A percentile compares a stretch with the other conserved stretches of the same genome.
phyloP scores from a whole-genome alignment of 306 rosid species.

The Prunus padus region DNA sequence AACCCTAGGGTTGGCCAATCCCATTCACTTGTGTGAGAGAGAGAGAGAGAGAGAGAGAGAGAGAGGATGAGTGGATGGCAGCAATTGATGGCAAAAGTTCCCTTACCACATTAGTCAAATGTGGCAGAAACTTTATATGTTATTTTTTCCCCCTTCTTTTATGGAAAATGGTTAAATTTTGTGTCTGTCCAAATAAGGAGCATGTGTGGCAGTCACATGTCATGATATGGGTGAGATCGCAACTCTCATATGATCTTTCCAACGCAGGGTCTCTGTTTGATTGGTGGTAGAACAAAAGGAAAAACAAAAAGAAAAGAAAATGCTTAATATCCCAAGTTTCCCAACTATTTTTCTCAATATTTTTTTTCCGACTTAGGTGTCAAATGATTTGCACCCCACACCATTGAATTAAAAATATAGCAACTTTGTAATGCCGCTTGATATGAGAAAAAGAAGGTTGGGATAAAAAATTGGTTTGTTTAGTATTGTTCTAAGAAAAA shows the following conservation, averaged over 20 bases:
- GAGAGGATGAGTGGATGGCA: constrained; percentile 5
- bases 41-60: too few species aligned
- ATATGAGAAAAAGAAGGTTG: background rate
- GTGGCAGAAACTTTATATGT: constrained; percentile 15
- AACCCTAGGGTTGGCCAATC: constrained; percentile 15
- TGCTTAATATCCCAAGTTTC: background rate
- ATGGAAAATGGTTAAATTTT: constrained; percentile 9
- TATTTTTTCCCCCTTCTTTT: background rate
- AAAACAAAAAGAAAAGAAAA: background rate
- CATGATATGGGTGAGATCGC: constrained; percentile 18
- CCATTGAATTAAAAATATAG: background rate
- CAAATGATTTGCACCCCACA: background rate
- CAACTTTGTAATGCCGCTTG: background rate
- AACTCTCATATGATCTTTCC: constrained; percentile 9
- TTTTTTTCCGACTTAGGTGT: too few species aligned
- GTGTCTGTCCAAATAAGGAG: constrained; percentile 20
- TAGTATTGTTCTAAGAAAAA: too few species aligned
- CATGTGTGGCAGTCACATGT: constrained; percentile 35
- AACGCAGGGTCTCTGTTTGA: background rate
- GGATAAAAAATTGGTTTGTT: background rate
- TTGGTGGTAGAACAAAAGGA: background rate
- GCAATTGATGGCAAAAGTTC: constrained; percentile 18
- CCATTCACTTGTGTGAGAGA: constrained; percentile 1
- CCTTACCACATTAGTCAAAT: constrained; percentile 27
- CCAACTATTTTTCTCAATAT: too few species aligned